These are phyloP conservation scores for Beauveria scarabaeidicola DNA, from an alignment of 2,329 filamentous ascomycete genomes.

Conservation along the genomic window DNA sequence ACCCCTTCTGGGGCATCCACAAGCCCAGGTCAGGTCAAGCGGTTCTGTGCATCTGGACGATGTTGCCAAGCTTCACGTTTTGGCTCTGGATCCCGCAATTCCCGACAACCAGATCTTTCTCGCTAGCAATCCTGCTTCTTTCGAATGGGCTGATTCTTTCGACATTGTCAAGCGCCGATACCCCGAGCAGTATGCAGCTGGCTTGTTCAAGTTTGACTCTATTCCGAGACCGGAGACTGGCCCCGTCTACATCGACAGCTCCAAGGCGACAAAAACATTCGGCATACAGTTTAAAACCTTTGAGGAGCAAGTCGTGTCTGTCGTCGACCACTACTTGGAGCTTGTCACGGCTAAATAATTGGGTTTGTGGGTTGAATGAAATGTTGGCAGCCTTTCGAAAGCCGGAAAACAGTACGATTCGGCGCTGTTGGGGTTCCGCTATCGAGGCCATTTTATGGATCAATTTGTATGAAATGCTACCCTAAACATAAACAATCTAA, in stretches of 20 bases:
- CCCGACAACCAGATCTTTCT: conserved; percentile 16
- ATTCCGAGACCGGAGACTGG: neutral
- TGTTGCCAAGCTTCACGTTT: conserved; percentile 29
- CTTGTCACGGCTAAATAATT: conserved; percentile 12
- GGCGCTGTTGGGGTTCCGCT: no score
- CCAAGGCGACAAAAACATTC: conserved; percentile 23
- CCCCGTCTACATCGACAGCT: conserved; percentile 17
- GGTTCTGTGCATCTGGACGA: conserved; percentile 30
- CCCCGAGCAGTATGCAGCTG: conserved; percentile 13
- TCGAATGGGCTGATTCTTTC: conserved; percentile 31
- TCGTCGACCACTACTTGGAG: conserved; percentile 26
- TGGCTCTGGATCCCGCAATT: conserved; percentile 24
- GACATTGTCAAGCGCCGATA: conserved; percentile 26
- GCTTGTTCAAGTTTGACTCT: conserved; percentile 13
- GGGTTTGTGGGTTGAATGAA: neutral
- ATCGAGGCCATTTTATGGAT: no score
- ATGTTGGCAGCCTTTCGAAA: no score
- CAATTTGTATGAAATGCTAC: neutral
- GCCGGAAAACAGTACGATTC: no score
- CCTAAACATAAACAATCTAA: neutral
- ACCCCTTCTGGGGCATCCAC: conserved; percentile 23
- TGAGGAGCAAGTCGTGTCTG: conserved; percentile 26
- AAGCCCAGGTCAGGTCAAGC: conserved; percentile 18
- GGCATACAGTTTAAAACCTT: conserved; percentile 24
- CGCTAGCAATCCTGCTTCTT: conserved; percentile 19